Base-by-base conservation (phyloP, 169 alveolate species). In the Cryptosporidium baileyi region DNA sequence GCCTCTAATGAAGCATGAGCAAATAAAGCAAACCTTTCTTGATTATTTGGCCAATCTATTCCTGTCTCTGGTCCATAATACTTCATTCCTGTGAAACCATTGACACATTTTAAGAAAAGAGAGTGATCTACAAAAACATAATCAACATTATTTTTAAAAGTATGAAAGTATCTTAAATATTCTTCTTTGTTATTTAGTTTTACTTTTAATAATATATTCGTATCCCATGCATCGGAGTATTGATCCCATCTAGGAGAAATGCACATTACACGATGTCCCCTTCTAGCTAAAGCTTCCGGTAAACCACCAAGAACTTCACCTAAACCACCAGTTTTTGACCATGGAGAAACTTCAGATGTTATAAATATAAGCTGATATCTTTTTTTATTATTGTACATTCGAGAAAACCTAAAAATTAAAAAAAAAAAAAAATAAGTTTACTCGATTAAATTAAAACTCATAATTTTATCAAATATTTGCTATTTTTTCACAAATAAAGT, bases 251-350 rank as follows among this genome's bases (percentile, higher is more conserved):
- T 81, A 44, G 81, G 81, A 5, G 85, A 22, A 38, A 61, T 41
- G 38, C 41, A 61, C 81, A 61, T 63, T 81, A 44, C 36, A 41
- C 82, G 85, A 54, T 82, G 85, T 41, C 82, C 90, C 67, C 57
- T 60, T 0, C 62, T 80, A 0, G 80, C 88, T 67, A 65, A 24
- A 19, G 90, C 82, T 47, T 52, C 60, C 38, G 88, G 89, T 1
- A 81, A 60, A 22, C 88, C 85, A 34, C 81, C 90, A 62, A 81
- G 47, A 43, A 80, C 89, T 61, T 81, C 89, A 4, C 89, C 89
- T 47, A 81, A 43, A n/a, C 88, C 89, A 24, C 89, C 89, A 4
- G 89, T 81, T 57, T 81, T 51, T 61, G 82, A 62, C 61, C 47
- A 81, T 4, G 89, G 89, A 7, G 82, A 81, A 19, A 81, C 89